Evolutionary conservation across 805 yeast genomes (phyloP), one percentile per base, ranked within the genome.

Genomic region (Zygoascus flipseniorum): DNA sequence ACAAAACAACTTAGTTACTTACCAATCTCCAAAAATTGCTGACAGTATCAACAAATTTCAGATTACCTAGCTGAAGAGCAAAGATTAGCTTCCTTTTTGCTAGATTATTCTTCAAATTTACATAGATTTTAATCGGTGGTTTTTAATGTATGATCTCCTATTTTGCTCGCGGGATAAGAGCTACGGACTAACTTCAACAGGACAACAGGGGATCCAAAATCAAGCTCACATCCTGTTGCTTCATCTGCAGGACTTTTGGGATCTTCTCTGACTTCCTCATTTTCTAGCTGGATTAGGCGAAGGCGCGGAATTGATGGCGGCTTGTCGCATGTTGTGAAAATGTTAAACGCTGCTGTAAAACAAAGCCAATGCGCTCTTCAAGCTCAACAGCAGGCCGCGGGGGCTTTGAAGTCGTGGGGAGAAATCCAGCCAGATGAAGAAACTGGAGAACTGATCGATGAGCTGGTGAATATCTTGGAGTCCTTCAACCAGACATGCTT

Each of bases 351-450:
- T 2, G 52, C 57, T 6, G 31, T 51, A 9, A 59, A 60, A 37
- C 48, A 59, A 19, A 58, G 61, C 23, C 63, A 63, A 45, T 23
- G 31, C 28, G 59, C 62, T 26, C 26, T 48, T 2, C 37, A 42
- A 6, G 53, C 53, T 32, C 55, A 56, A 28, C 20, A 31, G 19
- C 31, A 11, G 0, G 57, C 59, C 18, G 43, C 47, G 10, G 58
- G 53, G 10, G 48, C 56, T 31, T 10, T 63, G 44, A 39, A 23
- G 4, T 44, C 51, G 1, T 64, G 67, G 67, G 46, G 61, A 1
- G 37, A 35, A 13, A 43, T 48, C 2, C 31, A 53, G 16, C 47
- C 50, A 8, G 62, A 60, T 39, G 54, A 43, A 9, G 31, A 39
- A 8, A 31, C 56, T 43, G 42, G 56, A 37, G 49, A 46, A 18